Base-by-base conservation (phyloP, 129 eudicot genomes). In the Dittrichia graveolens region DNA sequence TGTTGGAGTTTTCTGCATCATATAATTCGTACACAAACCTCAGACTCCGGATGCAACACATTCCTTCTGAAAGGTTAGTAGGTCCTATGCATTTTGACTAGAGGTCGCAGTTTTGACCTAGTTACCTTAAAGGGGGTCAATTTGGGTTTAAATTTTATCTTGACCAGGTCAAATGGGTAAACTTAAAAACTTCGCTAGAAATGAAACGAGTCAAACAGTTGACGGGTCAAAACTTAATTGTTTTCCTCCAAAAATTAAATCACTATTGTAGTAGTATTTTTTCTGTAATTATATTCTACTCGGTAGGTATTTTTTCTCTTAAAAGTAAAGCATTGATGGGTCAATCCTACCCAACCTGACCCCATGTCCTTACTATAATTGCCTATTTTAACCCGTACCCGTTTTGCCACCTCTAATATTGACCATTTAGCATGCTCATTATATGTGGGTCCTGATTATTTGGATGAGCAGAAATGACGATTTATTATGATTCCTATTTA, bases 11-110 rank as follows among this genome's bases (percentile, higher is more conserved):
- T 86, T 95, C 99, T 62, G 89, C 99, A 59, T 90, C 99, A 16
- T 94, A 94, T 86, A 94, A 94, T 66, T 94, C 99, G 5, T 94
- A 82, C 82, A 72, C 95, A 12, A 94, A 90, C 71, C 97, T 94
- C 72, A 86, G 96, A 83, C 48, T 79, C 82, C 90, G 99, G 49
- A 90, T 94, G 96, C 93, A 83, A 65, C 99, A 90, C 69, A 78
- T 84, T 62, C 81, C 99, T 69, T 73, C 91, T 58, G 99, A 94
- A 73, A 94, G 99, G 99, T 94, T 24, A 70, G 79, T 43, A 6
- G 3, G 47, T 42, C 43, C 5, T 75, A 12, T 18, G 19, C 65
- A 58, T 56, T 50, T 15, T 39, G 24, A 61, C 49, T 15, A 53
- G 45, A 18, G 61, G 38, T 58, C 16, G 43, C 43, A 39, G 8